Base-by-base conservation (phyloP, 179 eudicot species). In the Nepenthes alata region DNA sequence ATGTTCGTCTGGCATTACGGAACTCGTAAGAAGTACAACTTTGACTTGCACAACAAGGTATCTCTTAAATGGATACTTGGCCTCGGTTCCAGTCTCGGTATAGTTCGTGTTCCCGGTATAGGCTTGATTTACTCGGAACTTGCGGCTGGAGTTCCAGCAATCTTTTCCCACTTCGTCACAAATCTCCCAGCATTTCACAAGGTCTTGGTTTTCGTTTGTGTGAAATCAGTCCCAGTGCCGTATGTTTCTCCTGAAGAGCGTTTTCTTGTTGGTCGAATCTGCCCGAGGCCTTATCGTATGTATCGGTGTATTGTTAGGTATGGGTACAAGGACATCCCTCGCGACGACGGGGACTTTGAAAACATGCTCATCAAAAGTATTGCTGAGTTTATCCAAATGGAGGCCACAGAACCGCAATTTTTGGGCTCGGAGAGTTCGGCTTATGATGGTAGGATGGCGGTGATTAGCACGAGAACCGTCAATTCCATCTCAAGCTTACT, bases 1-100 rank as follows among this genome's bases (percentile, higher is more conserved):
- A 62, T 62, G 65, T 62, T 38, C n/a, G 65, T 52, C 14, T 62
- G 65, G 65, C 65, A 62, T 12, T 62, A 62, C 35, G 65, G 65
- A 25, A 62, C 57, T 16, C 57, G 45, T 57, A 52, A 62, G 57
- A 62, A 62, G 34, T 62, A 62, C 35, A 36, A 51, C 8, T 50
- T 50, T 15, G 55, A 52, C 12, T 51, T 62, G 2, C 47, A 62
- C 13, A 62, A 62, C 65, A 50, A 50, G 65, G 65, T 62, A 36
- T 52, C 65, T 4, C 51, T 62, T 13, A 38, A 62, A 3, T 62
- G 65, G 65, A 52, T 62, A 5, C 65, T 62, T 37, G 41, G 65
- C 47, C 15, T 62, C 35, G 47, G 65, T 51, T n/a, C 65, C 2
- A 50, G 15, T 36, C 57, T 62, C 4, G 65, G 65, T 11, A 62